Base-by-base conservation (phyloP, 805 yeast species). In the Metschnikowia kunwiensis region DNA sequence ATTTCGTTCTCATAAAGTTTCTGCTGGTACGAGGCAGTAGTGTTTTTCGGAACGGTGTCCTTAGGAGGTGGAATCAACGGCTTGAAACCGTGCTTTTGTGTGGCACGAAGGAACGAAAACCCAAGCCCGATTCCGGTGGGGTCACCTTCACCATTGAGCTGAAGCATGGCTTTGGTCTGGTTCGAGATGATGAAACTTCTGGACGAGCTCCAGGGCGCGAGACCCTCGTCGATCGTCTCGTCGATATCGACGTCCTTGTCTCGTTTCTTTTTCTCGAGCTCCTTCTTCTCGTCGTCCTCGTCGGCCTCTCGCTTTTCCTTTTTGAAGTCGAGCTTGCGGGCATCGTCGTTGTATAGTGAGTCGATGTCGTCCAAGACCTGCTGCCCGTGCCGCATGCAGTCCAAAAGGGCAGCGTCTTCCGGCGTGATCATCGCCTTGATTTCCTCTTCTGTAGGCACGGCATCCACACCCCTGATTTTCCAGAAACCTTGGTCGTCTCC, bases 141-240 rank as follows among this genome's bases (percentile, higher is more conserved):
- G 58, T 93, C 97, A 32, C 97, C 97, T 36, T 82, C 89, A 10
- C 96, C 96, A 55, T 86, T 86, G 17, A 93, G 75, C 54, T 88
- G 96, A 27, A 93, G 71, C 97, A 93, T 93, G 0, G 97, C 94
- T 53, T 94, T 89, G 37, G 96, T 95, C 56, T 89, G 97, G 16
- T 95, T 88, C 2, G 97, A 93, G 57, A 80, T 86, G 36, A 89
- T 78, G 54, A 93, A 93, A 59, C 93, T 93, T 43, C 87, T 74
- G 0, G 96, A 80, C n/a, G 82, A 71, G 57, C 86, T 89, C 98
- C 98, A 93, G 0, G 96, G 91, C 1, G 97, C 82, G 33, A 86
- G 63, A 52, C 87, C 95, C 48, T 87, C 95, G 47, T 86, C 88
- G 23, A 86, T 63, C 32, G 82, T 79, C 24, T 74, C 76, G 24